Evolutionary conservation across 2,329 filamentous ascomycete species (phyloP), one percentile per base, ranked within the genome.

Genomic region (Hortaea werneckii): DNA sequence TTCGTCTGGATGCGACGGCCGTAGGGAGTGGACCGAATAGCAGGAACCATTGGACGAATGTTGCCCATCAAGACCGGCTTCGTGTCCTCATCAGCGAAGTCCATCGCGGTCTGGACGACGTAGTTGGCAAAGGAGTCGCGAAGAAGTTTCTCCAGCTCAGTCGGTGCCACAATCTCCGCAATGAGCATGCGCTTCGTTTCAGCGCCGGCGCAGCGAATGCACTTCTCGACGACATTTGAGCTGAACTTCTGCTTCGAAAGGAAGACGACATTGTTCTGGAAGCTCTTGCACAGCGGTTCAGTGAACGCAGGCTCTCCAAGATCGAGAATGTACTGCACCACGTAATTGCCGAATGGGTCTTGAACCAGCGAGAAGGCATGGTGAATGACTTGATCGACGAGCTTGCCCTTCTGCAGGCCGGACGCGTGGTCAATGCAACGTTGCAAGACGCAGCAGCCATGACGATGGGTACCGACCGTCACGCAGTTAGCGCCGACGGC

Each of bases 281-380:
- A 95, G 60, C 82, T 83, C 44, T 76, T 72, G 50, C 94, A 92
- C 37, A 98, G 75, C 3, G 90, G 90, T 59, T 92, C 85, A 1
- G 90, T 95, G 68, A 95, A 95, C 56, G 74, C 74, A 9, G 83
- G 75, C 62, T 98, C 88, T 54, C 88, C 88, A 45, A 96, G 77
- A 63, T 96, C 92, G 56, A 98, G 65, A 53, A 98, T 96, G 70
- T 98, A 98, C 70, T 98, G 92, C 42, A 98, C 85, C 42, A 98
- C 92, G 55, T 98, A 98, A 68, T 98, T 98, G 62, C 92, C 92
- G 57, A 95, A 98, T 0, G 92, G 90, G 65, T 98, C 92, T 65
- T 95, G 88, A 13, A 98, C 88, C 8, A 98, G 79, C 34, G 83
- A 74, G 54, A 87, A 85, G n/a, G 89, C 87, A 62, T 95, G 84